Base-by-base conservation (phyloP, 2,329 filamentous ascomycete species). In the Ceratocystiopsis minuta region DNA sequence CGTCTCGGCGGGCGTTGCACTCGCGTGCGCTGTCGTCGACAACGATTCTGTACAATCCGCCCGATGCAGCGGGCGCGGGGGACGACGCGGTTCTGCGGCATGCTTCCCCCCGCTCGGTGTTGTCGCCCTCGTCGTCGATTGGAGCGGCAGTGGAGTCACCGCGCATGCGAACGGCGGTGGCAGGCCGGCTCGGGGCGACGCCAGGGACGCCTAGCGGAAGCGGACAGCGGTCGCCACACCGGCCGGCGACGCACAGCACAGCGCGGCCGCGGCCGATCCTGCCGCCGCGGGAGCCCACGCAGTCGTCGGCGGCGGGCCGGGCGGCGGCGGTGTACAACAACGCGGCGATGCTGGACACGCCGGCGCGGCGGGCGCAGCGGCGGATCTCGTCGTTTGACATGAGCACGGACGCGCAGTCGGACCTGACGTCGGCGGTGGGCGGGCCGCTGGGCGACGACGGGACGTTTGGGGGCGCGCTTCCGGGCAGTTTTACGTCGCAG, bases 41-140 rank as follows among this genome's bases (percentile, higher is more conserved):
- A 50, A 94, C 87, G 0, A 86, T 92, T 42, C 64, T 94, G 1
- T 93, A 81, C 60, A 86, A 82, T 32, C 86, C 86, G 0, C 63
- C 50, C 2, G 28, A 46, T 12, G 32, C 11, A 12, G 32, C 13
- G 12, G 32, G 11, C 11, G 2, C 13, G 32, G 32, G 32, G 4
- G 32, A 15, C 12, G 43, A 37, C n/a, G 38, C 36, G 11, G 35
- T 35, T 14, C 24, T 20, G 3, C 39, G 18, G 6, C 34, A 16
- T 4, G 45, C 38, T 10, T 44, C 46, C 3, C 38, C 43, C 2
- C 34, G 36, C 15, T 28, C 17, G 9, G 13, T 42, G 46, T 61
- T 62, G 9, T 63, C 65, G 0, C 64, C 65, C 0, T 59, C 57
- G 24, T 67, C 68, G 3, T 61, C 64, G 13, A 57, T 28, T 10